These are phyloP conservation scores for Pythium pyrilobum DNA, from an alignment of 352 stramenopile species.

Conservation along the genomic window DNA sequence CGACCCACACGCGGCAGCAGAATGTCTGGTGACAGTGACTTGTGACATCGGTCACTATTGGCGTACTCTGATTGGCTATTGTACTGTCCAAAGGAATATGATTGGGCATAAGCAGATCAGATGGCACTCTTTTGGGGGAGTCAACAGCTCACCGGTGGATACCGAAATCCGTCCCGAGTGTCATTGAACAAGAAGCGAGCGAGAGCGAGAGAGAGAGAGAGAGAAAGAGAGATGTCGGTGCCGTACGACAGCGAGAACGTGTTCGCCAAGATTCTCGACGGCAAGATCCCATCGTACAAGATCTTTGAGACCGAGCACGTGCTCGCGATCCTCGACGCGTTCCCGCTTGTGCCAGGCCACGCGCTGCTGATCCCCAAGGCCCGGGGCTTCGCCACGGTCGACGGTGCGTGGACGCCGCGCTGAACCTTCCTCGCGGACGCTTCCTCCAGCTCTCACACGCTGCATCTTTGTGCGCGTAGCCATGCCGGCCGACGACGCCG, in stretches of 20 bases:
- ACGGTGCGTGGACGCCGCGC: slow-evolving; percentile 20
- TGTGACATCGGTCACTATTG: slow-evolving; percentile 16
- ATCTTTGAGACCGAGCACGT: slow-evolving; percentile 85
- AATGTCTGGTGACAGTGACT: slow-evolving; percentile 22
- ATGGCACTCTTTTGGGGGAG: slow-evolving; percentile 1
- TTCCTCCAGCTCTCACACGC: neutral
- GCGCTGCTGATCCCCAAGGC: slow-evolving; percentile 72
- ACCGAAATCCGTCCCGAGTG: no score
- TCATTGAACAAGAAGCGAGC: no score
- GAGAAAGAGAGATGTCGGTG: no score
- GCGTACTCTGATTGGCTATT: neutral
- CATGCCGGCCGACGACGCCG: slow-evolving; percentile 67
- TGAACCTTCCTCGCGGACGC: neutral
- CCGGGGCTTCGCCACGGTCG: slow-evolving; percentile 52
- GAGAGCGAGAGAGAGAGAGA: no score
- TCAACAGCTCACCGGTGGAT: slow-evolving; percentile 1
- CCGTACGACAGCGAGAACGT: slow-evolving; percentile 74
- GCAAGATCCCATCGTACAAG: slow-evolving; percentile 71
- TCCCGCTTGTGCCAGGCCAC: slow-evolving; percentile 61
- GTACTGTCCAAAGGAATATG: neutral
- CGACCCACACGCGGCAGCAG: slow-evolving; percentile 5
- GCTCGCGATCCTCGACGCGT: slow-evolving; percentile 78
- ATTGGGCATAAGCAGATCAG: slow-evolving; percentile 6
- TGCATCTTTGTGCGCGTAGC: slow-evolving; percentile 18
- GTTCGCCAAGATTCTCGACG: slow-evolving; percentile 81